Conservation (phyloP, 2,329 filamentous ascomycete species). For the Corinectria fuckeliana region DNA sequence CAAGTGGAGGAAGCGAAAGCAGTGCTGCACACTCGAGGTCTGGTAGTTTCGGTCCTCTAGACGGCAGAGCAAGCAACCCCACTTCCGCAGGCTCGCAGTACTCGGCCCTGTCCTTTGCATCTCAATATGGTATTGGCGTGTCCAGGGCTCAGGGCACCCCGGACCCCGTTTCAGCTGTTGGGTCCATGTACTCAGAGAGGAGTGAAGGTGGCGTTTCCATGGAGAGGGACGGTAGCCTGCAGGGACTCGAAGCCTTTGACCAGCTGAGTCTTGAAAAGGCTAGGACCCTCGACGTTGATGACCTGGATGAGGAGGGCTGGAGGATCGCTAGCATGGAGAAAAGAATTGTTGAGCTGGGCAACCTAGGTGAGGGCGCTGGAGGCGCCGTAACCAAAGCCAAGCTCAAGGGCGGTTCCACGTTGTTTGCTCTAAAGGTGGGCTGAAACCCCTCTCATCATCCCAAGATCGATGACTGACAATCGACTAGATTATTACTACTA, state of each 20-base stretch:
- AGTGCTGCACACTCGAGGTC: constrained; percentile 81
- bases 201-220: constrained; percentile 78
- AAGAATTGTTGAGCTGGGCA: constrained; percentile 86
- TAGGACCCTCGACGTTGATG: constrained; percentile 86
- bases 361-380: constrained; percentile 91
- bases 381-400: constrained; percentile 92
- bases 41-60: constrained; percentile 80
- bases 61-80: constrained; percentile 79
- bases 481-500: constrained; percentile 90
- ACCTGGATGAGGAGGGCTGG: constrained; percentile 95
- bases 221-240: constrained; percentile 83
- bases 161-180: constrained; percentile 88
- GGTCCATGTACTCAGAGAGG: constrained; percentile 81
- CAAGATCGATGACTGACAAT: constrained; percentile 22
- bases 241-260: constrained; percentile 78
- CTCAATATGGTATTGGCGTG: constrained; percentile 71
- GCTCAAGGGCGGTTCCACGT: constrained; percentile 88
- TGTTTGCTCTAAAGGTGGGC: constrained; percentile 92
- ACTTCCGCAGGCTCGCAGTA: constrained; percentile 89
- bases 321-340: constrained; percentile 88
- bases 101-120: constrained; percentile 81
- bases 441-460: neutral
- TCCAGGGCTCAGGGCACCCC: constrained; percentile 71
- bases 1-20: constrained; percentile 79
- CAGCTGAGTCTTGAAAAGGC: constrained; percentile 83